phyloP scores from a whole-genome alignment of 2,329 filamentous ascomycete species.

The Scorias spongiosa region DNA sequence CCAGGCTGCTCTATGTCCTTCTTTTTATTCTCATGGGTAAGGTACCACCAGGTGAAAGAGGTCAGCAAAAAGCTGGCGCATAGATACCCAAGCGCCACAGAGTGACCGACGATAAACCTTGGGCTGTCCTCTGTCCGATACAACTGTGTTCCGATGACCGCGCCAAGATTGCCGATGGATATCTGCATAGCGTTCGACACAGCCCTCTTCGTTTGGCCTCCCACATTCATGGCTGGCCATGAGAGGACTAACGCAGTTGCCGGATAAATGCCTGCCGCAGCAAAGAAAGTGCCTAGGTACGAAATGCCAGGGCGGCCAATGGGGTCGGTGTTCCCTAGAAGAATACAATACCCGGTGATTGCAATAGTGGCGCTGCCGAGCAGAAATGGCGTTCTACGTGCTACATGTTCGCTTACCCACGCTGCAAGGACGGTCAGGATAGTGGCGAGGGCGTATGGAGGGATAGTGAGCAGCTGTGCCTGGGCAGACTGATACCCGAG shows the following conservation, averaged over 20 bases:
- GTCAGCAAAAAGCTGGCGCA: constrained; percentile 42
- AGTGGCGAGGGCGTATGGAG: constrained; percentile 28
- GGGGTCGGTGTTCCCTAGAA: constrained; percentile 18
- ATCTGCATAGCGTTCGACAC: constrained; percentile 58
- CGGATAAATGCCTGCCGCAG: constrained; percentile 48
- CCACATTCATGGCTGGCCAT: constrained; percentile 60
- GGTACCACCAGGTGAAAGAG: constrained; percentile 31
- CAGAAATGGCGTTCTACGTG: constrained; percentile 48
- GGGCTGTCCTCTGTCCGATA: constrained; percentile 48
- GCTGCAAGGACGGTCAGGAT: constrained; percentile 44
- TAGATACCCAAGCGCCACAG: constrained; percentile 50
- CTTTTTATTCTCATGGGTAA: constrained; percentile 43
- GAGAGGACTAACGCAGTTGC: constrained; percentile 47
- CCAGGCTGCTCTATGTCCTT: constrained; percentile 31
- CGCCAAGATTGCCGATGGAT: constrained; percentile 53
- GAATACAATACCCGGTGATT: constrained; percentile 26
- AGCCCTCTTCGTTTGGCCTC: constrained; percentile 53
- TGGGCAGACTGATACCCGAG: constrained; percentile 35
- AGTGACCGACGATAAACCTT: constrained; percentile 50
- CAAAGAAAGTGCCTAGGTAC: constrained; percentile 27
- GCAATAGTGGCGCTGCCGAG: constrained; percentile 30
- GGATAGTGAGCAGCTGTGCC: constrained; percentile 21
- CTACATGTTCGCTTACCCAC: constrained; percentile 42
- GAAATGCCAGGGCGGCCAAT: constrained; percentile 26
- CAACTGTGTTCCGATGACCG: constrained; percentile 54